phyloP scores from a whole-genome alignment of 805 yeast species.

The Yarrowia keelungensis region DNA sequence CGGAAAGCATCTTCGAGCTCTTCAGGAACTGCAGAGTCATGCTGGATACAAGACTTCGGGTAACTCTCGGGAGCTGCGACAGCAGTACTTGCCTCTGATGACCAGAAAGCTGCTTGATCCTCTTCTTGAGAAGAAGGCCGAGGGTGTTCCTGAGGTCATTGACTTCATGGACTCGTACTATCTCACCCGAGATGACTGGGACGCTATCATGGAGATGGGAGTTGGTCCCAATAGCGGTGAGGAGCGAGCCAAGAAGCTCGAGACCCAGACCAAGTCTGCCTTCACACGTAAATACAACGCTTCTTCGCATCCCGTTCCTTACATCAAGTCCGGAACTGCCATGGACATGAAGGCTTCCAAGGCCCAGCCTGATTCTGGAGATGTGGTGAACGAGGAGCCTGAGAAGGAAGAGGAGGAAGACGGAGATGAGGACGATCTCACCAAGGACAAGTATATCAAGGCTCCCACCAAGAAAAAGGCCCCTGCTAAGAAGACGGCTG shows the following conservation, averaged over 20 bases:
- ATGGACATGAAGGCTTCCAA: slow-evolving; percentile 36
- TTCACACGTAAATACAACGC: slow-evolving; percentile 87
- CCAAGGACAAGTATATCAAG: slow-evolving; percentile 70
- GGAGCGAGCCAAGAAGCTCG: slow-evolving; percentile 64
- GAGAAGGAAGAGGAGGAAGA: slow-evolving; percentile 52
- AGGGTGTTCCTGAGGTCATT: slow-evolving; percentile 71
- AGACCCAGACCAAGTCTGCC: slow-evolving; percentile 79
- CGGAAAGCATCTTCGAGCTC: slow-evolving; percentile 74
- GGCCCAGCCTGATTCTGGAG: slow-evolving; percentile 67
- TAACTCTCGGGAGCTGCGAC: slow-evolving; percentile 72
- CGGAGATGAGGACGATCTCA: slow-evolving; percentile 58
- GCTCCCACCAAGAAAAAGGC: slow-evolving; percentile 51
- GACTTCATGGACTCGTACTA: slow-evolving; percentile 83
- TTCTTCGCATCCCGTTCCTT: slow-evolving; percentile 81
- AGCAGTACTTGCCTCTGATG: slow-evolving; percentile 75
- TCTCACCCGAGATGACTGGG: slow-evolving; percentile 92
- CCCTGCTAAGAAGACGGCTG: slow-evolving; percentile 42
- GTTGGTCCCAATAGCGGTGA: slow-evolving; percentile 62
- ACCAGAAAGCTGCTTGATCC: slow-evolving; percentile 66
- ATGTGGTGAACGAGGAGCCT: slow-evolving; percentile 58
- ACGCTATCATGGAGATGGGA: slow-evolving; percentile 79
- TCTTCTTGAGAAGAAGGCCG: slow-evolving; percentile 60
- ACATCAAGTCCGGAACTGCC: slow-evolving; percentile 58
- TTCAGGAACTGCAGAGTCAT: slow-evolving; percentile 90
- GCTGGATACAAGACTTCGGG: slow-evolving; percentile 81